phyloP scores from a whole-genome alignment of 2,329 filamentous ascomycete species.

The Neofusicoccum ribis region DNA sequence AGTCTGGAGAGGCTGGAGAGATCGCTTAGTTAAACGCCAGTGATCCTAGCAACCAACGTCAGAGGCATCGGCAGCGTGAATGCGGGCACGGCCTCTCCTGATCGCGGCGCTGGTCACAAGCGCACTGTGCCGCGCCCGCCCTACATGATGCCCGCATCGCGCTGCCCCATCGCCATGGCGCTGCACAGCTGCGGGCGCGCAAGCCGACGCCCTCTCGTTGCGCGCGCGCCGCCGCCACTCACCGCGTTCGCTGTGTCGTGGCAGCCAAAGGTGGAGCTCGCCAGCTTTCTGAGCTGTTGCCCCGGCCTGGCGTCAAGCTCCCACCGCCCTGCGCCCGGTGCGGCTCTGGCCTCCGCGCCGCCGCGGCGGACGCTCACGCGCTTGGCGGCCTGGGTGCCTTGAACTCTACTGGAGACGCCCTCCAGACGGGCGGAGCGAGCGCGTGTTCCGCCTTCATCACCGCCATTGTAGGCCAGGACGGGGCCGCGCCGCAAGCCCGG shows the following conservation, averaged over 20 bases:
- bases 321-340: background rate
- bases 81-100: background rate
- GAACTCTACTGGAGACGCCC: background rate
- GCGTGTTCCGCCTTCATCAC: background rate
- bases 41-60: conserved; percentile 15
- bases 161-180: background rate
- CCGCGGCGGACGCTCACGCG: background rate
- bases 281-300: conserved; percentile 7
- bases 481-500: background rate
- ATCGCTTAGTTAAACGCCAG: conserved; percentile 1
- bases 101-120: conserved; percentile 4
- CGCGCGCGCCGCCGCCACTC: background rate
- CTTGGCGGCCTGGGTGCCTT: background rate
- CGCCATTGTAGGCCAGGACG: background rate
- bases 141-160: background rate
- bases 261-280: background rate
- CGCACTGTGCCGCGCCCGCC: background rate
- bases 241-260: conserved; percentile 9
- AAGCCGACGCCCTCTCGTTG: background rate
- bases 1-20: conserved; percentile 8
- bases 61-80: conserved; percentile 10
- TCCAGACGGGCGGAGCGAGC: background rate
- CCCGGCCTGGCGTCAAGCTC: conserved; percentile 5
- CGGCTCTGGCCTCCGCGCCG: background rate
- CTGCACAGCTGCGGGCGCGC: background rate